phyloP scores from a whole-genome alignment of 2,329 filamentous ascomycete species.

The Akanthomyces dipterigenus region DNA sequence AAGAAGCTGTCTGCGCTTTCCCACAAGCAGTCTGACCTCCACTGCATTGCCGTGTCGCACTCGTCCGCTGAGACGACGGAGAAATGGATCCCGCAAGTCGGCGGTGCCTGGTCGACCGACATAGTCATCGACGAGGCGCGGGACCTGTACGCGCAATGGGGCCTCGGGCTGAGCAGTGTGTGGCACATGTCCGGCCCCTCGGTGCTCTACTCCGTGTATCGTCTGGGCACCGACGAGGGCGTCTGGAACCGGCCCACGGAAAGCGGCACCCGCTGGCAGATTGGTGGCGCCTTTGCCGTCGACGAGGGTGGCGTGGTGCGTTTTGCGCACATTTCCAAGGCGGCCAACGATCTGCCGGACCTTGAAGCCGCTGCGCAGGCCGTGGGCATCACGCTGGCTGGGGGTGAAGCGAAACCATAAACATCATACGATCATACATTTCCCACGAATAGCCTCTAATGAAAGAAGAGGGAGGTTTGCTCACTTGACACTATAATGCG shows the following conservation, averaged over 20 bases:
- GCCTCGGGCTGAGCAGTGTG: conserved; percentile 52
- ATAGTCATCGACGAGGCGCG: conserved; percentile 56
- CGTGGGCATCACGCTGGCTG: conserved; percentile 16
- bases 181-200: conserved; percentile 57
- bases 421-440: not conserved
- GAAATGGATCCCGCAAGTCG: conserved; percentile 49
- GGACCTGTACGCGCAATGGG: conserved; percentile 58
- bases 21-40: conserved; percentile 38
- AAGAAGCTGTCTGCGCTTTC: conserved; percentile 46
- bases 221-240: conserved; percentile 52
- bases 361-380: conserved; percentile 22
- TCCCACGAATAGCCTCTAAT: not conserved
- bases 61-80: conserved; percentile 46
- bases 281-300: conserved; percentile 53
- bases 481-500: not conserved
- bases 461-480: not conserved
- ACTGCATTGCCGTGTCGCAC: conserved; percentile 59
- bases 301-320: conserved; percentile 24
- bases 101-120: conserved; percentile 49
- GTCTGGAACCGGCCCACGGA: conserved; percentile 61
- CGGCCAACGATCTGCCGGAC: conserved; percentile 27
- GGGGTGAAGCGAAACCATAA: not conserved
- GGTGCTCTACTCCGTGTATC: conserved; percentile 49
- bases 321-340: conserved; percentile 24
- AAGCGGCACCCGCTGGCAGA: conserved; percentile 65